Evolutionary conservation across 2,329 filamentous ascomycete species (phyloP).

Genomic region (Colletotrichum tropicicola): DNA sequence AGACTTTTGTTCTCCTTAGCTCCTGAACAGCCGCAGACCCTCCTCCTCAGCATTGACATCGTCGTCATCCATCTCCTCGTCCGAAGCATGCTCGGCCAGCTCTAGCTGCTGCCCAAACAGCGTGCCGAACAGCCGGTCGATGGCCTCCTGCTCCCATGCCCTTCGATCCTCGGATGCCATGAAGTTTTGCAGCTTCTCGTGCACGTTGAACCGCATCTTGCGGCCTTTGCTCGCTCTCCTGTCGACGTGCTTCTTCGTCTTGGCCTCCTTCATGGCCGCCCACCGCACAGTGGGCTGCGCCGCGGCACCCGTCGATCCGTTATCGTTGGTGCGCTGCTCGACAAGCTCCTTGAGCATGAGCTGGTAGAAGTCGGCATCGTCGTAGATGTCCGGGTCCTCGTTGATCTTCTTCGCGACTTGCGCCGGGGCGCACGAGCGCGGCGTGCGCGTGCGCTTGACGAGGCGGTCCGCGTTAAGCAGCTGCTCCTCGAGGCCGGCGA

Average conservation of each 20-base stretch:
- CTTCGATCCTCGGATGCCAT: constrained; percentile 91
- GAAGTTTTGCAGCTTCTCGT: constrained; percentile 98
- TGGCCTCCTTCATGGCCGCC: constrained; percentile 78
- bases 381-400: constrained; percentile 76
- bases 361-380: constrained; percentile 96
- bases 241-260: constrained; percentile 85
- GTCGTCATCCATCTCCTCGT: constrained; percentile 57
- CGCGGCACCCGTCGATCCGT: constrained; percentile 49
- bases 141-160: constrained; percentile 81
- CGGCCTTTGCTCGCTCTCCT: constrained; percentile 94
- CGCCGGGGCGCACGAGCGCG: constrained; percentile 79
- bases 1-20: constrained; percentile 33
- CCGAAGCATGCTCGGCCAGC: constrained; percentile 62
- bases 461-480: constrained; percentile 73
- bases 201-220: constrained; percentile 92
- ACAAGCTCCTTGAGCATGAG: constrained; percentile 91
- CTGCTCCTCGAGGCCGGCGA: constrained; percentile 75
- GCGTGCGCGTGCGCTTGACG: constrained; percentile 73
- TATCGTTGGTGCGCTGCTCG: constrained; percentile 82
- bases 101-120: constrained; percentile 76
- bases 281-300: constrained; percentile 66
- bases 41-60: constrained; percentile 62
- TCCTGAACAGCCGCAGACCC: constrained; percentile 62
- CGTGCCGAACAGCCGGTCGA: constrained; percentile 80
- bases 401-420: constrained; percentile 67